Evolutionary conservation across 139 green algal genomes (phyloP).

Genomic region (Nannochloris sp.): DNA sequence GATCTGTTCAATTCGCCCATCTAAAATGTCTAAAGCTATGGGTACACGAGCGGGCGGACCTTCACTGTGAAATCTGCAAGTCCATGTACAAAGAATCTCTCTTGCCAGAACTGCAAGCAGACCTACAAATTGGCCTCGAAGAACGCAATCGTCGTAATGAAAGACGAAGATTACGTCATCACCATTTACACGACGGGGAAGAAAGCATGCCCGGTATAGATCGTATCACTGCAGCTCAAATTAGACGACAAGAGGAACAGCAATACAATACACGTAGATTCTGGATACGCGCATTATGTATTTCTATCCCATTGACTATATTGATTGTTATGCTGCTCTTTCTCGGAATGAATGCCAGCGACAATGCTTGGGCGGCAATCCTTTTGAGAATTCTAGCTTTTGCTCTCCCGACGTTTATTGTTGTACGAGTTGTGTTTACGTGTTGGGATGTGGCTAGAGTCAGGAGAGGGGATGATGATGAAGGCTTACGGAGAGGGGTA

Average conservation of each 20-base stretch:
- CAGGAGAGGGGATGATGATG: not conserved
- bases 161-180: not conserved
- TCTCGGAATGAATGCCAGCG: constrained; percentile 1
- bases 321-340: constrained; percentile 4
- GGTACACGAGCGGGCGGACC: constrained; percentile 1
- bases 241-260: too few relatives aligned
- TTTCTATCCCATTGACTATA: not conserved
- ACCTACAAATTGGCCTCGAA: not conserved
- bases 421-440: not conserved
- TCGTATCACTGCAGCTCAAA: too few relatives aligned
- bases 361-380: constrained; percentile 6
- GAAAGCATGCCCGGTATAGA: too few relatives aligned
- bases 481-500: too few relatives aligned
- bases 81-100: not conserved
- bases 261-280: too few relatives aligned
- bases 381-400: constrained; percentile 12
- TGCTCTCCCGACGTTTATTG: not conserved
- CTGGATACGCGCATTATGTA: not conserved
- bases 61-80: constrained; percentile 13
- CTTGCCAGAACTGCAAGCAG: constrained; percentile 1
- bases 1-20: constrained; percentile 6
- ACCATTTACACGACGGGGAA: not conserved
- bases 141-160: not conserved
- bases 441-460: not conserved
- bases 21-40: constrained; percentile 9